Evolutionary conservation across 352 stramenopile genomes (phyloP).

Genomic region (Phytophthora gonapodyides): DNA sequence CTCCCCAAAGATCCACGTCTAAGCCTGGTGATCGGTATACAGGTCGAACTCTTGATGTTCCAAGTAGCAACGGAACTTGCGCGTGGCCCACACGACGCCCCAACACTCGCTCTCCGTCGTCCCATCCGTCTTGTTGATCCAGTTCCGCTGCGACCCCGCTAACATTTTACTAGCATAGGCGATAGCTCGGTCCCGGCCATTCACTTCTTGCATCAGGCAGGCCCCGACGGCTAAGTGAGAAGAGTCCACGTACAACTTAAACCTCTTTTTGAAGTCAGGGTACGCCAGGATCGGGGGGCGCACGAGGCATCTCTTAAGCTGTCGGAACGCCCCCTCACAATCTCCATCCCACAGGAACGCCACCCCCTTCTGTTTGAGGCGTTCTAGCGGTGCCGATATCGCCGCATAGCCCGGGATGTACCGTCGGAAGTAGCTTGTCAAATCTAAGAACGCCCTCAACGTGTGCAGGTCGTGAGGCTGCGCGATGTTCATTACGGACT

Average conservation of each 20-base stretch:
- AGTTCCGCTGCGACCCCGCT: neutral
- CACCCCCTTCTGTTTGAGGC: neutral
- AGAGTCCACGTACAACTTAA: neutral
- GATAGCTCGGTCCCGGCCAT: neutral
- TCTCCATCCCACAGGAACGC: neutral
- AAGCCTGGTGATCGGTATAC: neutral
- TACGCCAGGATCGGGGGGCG: neutral
- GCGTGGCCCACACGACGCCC: neutral
- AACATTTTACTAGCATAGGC: neutral
- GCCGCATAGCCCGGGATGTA: neutral
- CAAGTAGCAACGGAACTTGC: neutral
- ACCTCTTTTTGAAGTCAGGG: neutral
- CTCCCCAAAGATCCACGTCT: neutral
- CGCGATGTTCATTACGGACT: neutral
- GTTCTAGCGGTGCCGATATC: neutral
- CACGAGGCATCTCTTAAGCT: neutral
- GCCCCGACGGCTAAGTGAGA: neutral
- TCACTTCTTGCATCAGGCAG: neutral
- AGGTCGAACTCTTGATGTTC: neutral
- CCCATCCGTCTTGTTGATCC: neutral
- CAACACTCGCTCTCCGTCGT: neutral
- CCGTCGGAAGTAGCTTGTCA: neutral
- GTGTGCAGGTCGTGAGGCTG: neutral
- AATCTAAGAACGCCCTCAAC: neutral
- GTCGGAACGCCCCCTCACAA: neutral